Evolutionary conservation across 176 grass and related monocot genomes (phyloP), one percentile per base, ranked within the genome.

Genomic region (Paspalum notatum): DNA sequence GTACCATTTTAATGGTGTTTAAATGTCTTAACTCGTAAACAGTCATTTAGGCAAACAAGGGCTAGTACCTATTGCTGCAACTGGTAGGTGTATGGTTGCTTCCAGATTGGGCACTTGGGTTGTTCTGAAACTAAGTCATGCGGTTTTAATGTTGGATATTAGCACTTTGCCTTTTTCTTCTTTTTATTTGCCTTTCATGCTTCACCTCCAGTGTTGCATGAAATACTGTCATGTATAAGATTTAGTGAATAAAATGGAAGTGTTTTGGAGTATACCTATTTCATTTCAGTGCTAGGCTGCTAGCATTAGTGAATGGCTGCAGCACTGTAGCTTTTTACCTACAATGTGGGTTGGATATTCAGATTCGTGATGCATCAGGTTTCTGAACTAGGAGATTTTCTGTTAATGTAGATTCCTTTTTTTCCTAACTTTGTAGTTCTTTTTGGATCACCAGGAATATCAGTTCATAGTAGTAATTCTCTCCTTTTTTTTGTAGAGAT

Each of bases 61-160:
- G 43, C 7, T 72, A 72, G 14, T 50, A 53, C 26, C 53, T 64
- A 55, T 12, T 68, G 32, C 49, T 22, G 53, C 44, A 80, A 55
- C 21, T 69, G 4, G 55, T 42, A 62, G 53, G 38, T 71, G 62
- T 49, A 45, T 54, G 21, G 56, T 63, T 71, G 37, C 46, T 76
- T 21, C 17, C 71, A 40, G 22, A 46, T 58, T 12, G 17, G 9
- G 12, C 13, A 38, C 8, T 5, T 12, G 17, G 9, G 12, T 12
- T 46, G 12, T 5, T 64, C n/a, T 79, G 18, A 38, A 5, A 10
- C 53, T 62, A 51, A 58, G 43, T 6, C 16, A 27, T 76, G 54
- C 32, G 5, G 14, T 87, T 78, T 22, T 11, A 62, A 18, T 72
- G 26, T 63, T 80, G 1, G 11, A 72, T 76, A 38, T 62, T 8